These are phyloP conservation scores for Rhododendron henanense DNA, from an alignment of 148 eudicot genomes.

Conservation along the genomic window DNA sequence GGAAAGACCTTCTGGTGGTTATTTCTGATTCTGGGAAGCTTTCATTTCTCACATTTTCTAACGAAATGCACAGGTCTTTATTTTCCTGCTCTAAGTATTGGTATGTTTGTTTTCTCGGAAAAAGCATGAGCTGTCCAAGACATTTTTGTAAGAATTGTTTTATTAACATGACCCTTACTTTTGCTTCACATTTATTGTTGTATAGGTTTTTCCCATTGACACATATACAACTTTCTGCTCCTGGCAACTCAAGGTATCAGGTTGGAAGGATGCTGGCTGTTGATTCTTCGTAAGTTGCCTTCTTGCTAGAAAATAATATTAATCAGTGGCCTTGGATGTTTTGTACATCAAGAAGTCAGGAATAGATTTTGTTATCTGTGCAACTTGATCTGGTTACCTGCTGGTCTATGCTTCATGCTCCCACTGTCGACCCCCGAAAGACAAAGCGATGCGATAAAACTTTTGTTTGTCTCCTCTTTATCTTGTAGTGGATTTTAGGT, in stretches of 20 bases:
- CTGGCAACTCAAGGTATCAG: constrained; percentile 77
- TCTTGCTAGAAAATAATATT: background rate
- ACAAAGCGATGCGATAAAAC: background rate
- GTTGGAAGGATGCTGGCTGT: constrained; percentile 86
- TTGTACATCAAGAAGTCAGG: background rate
- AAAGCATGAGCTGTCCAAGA: background rate
- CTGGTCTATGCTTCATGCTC: background rate
- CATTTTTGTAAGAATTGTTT: background rate
- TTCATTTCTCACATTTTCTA: constrained; percentile 76
- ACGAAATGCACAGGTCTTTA: constrained; percentile 84
- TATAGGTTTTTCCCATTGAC: constrained; percentile 76
- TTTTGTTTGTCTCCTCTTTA: background rate
- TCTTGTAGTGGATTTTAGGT: background rate
- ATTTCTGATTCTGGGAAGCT: constrained; percentile 94
- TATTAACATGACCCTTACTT: constrained; percentile 4
- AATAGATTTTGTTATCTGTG: background rate
- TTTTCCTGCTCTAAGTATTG: constrained; percentile 3
- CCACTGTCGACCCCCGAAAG: background rate
- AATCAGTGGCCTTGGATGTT: background rate
- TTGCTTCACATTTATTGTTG: constrained; percentile 14
- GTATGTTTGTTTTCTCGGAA: background rate
- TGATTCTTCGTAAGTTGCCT: constrained; percentile 63
- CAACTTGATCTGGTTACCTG: background rate
- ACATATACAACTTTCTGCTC: constrained; percentile 73
- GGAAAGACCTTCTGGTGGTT: constrained; percentile 69